Conservation (phyloP, 306 rosid genomes). For the Notholithocarpus densiflorus region DNA sequence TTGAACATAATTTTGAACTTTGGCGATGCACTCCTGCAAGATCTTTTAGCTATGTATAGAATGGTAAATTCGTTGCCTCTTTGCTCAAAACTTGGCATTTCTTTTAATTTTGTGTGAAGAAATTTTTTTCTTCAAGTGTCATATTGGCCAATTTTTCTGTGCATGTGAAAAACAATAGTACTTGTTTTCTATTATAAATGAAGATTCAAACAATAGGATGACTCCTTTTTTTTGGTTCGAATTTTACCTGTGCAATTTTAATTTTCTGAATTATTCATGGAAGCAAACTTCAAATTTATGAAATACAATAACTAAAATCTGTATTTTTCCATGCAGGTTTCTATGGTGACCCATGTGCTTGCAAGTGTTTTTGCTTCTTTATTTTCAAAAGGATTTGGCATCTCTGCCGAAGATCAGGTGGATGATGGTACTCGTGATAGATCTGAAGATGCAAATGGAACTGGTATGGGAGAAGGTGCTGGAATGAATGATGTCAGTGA, state of each 20-base stretch:
- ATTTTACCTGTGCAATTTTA: not conserved
- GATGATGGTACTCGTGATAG: conserved; percentile 40
- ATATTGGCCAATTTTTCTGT: no score
- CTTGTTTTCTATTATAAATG: no score
- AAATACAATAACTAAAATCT: conserved; percentile 5
- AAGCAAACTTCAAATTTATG: not conserved
- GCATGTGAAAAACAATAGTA: no score
- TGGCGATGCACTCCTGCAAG: conserved; percentile 57
- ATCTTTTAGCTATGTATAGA: conserved; percentile 63
- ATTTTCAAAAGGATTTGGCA: conserved; percentile 69
- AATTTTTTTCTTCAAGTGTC: no score
- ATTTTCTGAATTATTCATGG: not conserved
- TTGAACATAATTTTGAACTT: conserved; percentile 48
- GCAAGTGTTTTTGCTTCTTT: conserved; percentile 64
- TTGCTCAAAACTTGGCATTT: not conserved
- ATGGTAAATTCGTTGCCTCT: conserved; percentile 46
- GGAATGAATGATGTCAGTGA: conserved; percentile 87
- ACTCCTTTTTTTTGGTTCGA: no score
- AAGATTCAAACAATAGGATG: no score
- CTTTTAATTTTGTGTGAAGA: not conserved
- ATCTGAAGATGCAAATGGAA: conserved; percentile 65
- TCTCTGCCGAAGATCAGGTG: conserved; percentile 49
- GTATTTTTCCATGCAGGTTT: conserved; percentile 54
- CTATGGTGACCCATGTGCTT: conserved; percentile 54
- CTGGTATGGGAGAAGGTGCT: conserved; percentile 87